Base-by-base conservation (phyloP, 108 stramenopile genomes). In the Nitzschia putrida region DNA sequence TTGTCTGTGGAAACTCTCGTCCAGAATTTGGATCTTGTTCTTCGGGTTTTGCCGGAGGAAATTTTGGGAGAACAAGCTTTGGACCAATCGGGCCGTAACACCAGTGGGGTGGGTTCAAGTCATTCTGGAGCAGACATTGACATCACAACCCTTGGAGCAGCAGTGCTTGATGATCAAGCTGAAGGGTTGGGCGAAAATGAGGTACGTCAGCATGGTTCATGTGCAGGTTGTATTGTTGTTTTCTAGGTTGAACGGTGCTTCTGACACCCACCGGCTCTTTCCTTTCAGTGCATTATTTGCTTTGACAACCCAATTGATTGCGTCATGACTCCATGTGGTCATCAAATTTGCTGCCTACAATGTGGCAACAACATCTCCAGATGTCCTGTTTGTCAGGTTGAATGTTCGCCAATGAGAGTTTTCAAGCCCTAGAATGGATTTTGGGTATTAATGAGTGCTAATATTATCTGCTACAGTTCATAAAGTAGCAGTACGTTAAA, bases 251-350 rank as follows among this genome's bases (percentile, higher is more conserved):
- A 25, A 24, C 7, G 23, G 11, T 6, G 47, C 44, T 49, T 23
- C 22, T 24, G 18, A 20, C 52, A 34, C 51, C 38, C 34, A 4
- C 4, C 25, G 20, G 22, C 13, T 45, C 44, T 45, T 54, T 69
- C 56, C 50, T 12, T 60, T 38, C 54, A 80, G 78, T 90, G 89
- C 74, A 86, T 88, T 42, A 63, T 90, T 24, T 93, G 91, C 51
- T 76, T 61, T 18, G 69, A 77, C 25, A 73, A 74, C 25, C 38
- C 53, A 2, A 85, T 93, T 44, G 78, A 89, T 56, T 88, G 87
- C 55, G 87, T 93, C 12, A 74, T 83, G 10, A 88, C 82, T 22
- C 91, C 91, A 29, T 93, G 91, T 66, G 91, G 91, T 0, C 91
- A 93, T 76, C 88, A 89, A 72, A 68, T 85, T 8, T 87, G 87